Conservation (phyloP, 805 yeast genomes). For the Debaryomyces castellii region DNA sequence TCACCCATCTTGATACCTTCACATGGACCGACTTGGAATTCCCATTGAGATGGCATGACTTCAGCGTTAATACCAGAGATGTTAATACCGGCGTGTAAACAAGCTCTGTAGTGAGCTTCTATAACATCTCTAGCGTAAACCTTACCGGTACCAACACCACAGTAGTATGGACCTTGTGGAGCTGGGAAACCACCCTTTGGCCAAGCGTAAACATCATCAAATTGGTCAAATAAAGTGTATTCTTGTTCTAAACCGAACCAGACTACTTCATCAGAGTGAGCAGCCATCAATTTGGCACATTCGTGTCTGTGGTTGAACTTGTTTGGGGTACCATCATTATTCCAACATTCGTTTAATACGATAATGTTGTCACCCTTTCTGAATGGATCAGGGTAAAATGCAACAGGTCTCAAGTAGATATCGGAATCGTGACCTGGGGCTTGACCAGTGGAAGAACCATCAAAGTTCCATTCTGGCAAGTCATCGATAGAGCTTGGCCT, state of each 20-base stretch:
- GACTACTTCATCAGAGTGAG: conserved; percentile 77
- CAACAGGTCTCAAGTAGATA: conserved; percentile 91
- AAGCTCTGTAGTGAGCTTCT: conserved; percentile 99
- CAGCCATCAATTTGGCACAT: conserved; percentile 91
- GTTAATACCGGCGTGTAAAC: conserved; percentile 86
- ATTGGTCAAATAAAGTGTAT: conserved; percentile 92
- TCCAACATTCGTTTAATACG: conserved; percentile 95
- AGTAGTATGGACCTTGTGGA: conserved; percentile 99
- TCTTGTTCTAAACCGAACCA: conserved; percentile 99
- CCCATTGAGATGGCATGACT: conserved; percentile 99
- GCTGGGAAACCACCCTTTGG: conserved; percentile 99
- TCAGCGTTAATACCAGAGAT: conserved; percentile 98
- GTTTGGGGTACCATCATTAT: conserved; percentile 99
- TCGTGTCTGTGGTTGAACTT: conserved; percentile 97
- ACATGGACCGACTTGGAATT: conserved; percentile 99
- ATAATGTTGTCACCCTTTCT: conserved; percentile 96
- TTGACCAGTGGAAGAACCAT: conserved; percentile 97
- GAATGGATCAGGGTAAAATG: conserved; percentile 94
- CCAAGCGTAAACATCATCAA: conserved; percentile 93
- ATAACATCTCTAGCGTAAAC: conserved; percentile 97
- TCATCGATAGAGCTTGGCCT: conserved; percentile 73
- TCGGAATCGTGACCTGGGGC: conserved; percentile 99
- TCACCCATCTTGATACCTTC: conserved; percentile 96
- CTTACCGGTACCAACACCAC: conserved; percentile 99
- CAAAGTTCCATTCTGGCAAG: conserved; percentile 98